Evolutionary conservation across 352 stramenopile species (phyloP), one percentile per base, ranked within the genome.

Genomic region (Aphanomyces stellatus): DNA sequence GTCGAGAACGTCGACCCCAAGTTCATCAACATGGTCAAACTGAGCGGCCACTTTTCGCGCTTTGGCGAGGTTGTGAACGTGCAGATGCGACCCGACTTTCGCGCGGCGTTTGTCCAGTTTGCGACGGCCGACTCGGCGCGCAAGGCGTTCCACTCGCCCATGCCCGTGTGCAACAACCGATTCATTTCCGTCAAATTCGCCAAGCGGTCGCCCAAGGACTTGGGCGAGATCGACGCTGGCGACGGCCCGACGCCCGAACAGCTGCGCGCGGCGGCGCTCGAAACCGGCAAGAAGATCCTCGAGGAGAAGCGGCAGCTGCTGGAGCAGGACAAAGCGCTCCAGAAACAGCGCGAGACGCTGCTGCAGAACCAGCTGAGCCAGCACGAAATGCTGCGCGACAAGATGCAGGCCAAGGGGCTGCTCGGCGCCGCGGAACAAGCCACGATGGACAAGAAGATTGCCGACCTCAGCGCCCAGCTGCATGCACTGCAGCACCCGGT

Each of bases 11-110:
- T 93, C 19, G 86, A 95, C 62, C 80, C 81, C 46, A 91, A 93
- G 74, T 93, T 89, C 62, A 82, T 95, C 63, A 95, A 93, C 73
- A 92, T 95, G 83, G 92, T 85, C 25, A 90, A 87, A 69, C 76
- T 95, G 31, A 92, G 82, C 55, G 75, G 89, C 51, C 86, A 95
- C 67, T 95, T 95, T 49, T 89, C 79, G 62, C 90, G 91, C 66
- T 95, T 95, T 66, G 86, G 86, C 72, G 90, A 93, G 46, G 84
- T 95, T 48, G 86, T 95, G 35, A 95, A 95, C 69, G 85, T 95
- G 28, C 84, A 93, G 65, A 95, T 95, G 86, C 81, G 86, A 1
- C 86, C 86, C 59, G 82, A 72, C 31, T 79, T 85, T 53, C 87
- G 85, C 63, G 91, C 82, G 61, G 86, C 86, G 28, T 95, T 90